Evolutionary conservation across 169 alveolate genomes (phyloP).

Genomic region (Miamiensis avidus): DNA sequence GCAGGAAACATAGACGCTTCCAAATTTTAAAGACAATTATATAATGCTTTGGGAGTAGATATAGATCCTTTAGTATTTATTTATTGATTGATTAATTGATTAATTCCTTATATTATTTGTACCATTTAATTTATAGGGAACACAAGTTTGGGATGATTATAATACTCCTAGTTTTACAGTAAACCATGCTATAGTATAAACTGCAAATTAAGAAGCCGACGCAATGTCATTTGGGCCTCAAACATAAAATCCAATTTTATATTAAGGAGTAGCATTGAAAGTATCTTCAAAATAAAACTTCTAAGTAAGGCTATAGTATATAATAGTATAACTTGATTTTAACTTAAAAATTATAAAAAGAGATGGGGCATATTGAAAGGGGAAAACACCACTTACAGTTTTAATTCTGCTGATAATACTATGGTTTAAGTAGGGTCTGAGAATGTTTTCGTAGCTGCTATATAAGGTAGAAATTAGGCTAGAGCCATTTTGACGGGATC

Average conservation of each 20-base stretch:
- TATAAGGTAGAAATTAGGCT: slow-evolving; percentile 47
- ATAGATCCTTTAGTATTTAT: slow-evolving; percentile 23
- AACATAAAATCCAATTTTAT: background rate
- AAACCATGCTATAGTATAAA: background rate
- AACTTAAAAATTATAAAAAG: background rate
- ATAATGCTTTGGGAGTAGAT: slow-evolving; percentile 42
- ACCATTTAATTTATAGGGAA: background rate
- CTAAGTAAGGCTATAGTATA: background rate
- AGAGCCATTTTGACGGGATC: slow-evolving; percentile 44
- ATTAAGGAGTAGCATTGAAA: background rate
- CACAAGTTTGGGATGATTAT: background rate
- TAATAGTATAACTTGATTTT: background rate
- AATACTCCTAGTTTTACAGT: background rate
- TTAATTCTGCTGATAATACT: background rate
- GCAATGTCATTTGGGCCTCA: background rate
- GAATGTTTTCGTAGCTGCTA: slow-evolving; percentile 40
- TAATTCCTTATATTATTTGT: background rate
- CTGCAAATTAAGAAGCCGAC: background rate
- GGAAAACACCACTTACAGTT: slow-evolving; percentile 36
- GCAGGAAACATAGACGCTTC: slow-evolving; percentile 33
- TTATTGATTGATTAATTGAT: too few relatives aligned
- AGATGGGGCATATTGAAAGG: slow-evolving; percentile 41
- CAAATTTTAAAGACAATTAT: slow-evolving; percentile 23
- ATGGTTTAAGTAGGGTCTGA: slow-evolving; percentile 4
- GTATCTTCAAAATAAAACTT: too few relatives aligned